A percentile compares a stretch with the other conserved stretches of the same genome.
Evolutionary conservation across 75 land plant species (phyloP).

Genomic region (Sequoiadendron giganteum): DNA sequence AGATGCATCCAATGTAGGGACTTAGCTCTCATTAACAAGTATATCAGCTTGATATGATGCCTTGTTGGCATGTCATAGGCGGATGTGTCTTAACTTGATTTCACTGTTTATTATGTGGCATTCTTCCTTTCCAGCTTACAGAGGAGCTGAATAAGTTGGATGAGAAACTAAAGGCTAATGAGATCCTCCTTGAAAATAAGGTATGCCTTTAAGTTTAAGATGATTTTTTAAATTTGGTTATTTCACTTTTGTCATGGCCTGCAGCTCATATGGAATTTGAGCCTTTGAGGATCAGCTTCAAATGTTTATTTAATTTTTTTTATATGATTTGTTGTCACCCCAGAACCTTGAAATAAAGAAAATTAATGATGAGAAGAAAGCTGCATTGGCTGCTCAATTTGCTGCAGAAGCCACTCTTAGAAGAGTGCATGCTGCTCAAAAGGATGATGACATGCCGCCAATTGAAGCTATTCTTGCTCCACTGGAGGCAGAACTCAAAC

Average conservation of each 20-base stretch:
- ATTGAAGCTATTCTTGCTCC: constrained; percentile 91
- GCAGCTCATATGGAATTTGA: neutral
- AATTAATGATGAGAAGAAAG: constrained; percentile 92
- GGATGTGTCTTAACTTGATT: neutral
- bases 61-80: neutral
- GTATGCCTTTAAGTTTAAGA: constrained; percentile 12
- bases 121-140: constrained; percentile 35
- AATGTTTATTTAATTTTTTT: neutral
- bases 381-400: constrained; percentile 44
- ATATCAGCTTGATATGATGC: neutral
- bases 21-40: neutral
- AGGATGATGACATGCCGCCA: constrained; percentile 76
- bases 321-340: neutral
- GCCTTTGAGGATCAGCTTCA: neutral
- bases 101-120: neutral
- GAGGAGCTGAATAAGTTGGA: constrained; percentile 66
- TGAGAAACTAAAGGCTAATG: constrained; percentile 69
- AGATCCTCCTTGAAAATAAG: constrained; percentile 72
- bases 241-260: neutral
- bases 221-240: neutral
- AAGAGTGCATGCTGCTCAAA: constrained; percentile 80
- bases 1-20: neutral
- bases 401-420: constrained; percentile 79
- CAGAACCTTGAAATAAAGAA: constrained; percentile 86
- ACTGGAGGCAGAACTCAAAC: constrained; percentile 82